Conservation (phyloP, 331 rosid genomes). For the Acacia concinna region DNA sequence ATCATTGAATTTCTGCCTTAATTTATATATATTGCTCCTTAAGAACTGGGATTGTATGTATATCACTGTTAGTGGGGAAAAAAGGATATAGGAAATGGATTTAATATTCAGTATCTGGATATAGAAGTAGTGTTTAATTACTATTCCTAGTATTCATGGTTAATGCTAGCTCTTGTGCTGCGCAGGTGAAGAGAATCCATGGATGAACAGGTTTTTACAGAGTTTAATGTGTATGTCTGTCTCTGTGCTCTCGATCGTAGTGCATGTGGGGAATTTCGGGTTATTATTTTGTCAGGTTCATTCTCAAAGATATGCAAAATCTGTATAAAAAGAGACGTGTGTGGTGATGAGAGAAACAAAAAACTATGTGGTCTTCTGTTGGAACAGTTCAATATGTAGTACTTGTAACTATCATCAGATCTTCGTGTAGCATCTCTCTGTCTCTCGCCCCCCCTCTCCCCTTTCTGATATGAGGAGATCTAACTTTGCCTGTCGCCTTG, state of each 20-base stretch:
- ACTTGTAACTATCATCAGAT: constrained; percentile 18
- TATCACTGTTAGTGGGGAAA: not conserved
- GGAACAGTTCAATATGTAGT: constrained; percentile 6
- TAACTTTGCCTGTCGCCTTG: not conserved
- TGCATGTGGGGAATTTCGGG: constrained; percentile 6
- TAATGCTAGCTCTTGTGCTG: not conserved
- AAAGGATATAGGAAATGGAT: not conserved
- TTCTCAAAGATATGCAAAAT: constrained; percentile 1
- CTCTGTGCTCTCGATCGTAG: constrained; percentile 1
- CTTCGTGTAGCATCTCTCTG: not conserved
- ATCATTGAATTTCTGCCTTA: not conserved
- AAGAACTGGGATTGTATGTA: not conserved
- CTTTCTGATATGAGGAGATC: not conserved
- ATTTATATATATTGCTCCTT: not conserved
- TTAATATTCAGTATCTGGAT: not conserved
- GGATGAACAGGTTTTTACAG: constrained; percentile 40
- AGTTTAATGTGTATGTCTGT: not conserved
- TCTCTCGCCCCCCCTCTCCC: not conserved
- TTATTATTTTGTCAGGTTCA: constrained; percentile 22
- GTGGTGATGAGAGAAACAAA: not conserved
- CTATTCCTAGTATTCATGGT: not conserved
- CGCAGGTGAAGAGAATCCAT: constrained; percentile 60
- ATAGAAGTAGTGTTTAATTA: not conserved
- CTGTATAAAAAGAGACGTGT: constrained; percentile 15
- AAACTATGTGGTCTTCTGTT: not conserved